phyloP scores from a whole-genome alignment of 2,329 filamentous ascomycete genomes.

The Penicillium corylophilum region DNA sequence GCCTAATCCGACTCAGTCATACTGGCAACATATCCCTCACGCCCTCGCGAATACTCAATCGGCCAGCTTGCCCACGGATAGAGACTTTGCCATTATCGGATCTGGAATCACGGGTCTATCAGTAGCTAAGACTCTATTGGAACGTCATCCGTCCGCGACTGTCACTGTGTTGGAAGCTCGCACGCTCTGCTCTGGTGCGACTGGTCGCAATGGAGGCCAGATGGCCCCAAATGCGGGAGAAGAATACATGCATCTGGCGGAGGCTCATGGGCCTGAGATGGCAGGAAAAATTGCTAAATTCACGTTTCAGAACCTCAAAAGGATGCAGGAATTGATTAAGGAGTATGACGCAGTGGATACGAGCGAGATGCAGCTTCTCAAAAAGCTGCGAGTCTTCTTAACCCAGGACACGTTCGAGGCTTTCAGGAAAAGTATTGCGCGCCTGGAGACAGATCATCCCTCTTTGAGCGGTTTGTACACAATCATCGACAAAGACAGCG shows the following conservation, averaged over 20 bases:
- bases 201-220: conserved; percentile 40
- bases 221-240: conserved; percentile 29
- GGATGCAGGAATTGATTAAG: conserved; percentile 38
- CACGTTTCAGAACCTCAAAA: conserved; percentile 37
- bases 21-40: conserved; percentile 38
- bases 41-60: conserved; percentile 32
- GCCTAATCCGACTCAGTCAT: conserved; percentile 36
- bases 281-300: conserved; percentile 41
- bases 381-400: conserved; percentile 28
- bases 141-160: conserved; percentile 22
- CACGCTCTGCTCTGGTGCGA: conserved; percentile 37
- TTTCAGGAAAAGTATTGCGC: conserved; percentile 21
- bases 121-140: conserved; percentile 32
- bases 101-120: conserved; percentile 39
- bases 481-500: conserved; percentile 16
- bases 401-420: conserved; percentile 18
- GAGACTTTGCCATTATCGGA: conserved; percentile 36
- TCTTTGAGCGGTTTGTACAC: conserved; percentile 25
- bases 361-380: conserved; percentile 23
- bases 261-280: conserved; percentile 24
- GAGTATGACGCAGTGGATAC: conserved; percentile 31
- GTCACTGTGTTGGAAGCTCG: conserved; percentile 38
- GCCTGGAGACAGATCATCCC: conserved; percentile 24
- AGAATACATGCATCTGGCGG: conserved; percentile 23
- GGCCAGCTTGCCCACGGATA: conserved; percentile 22